Base-by-base conservation (phyloP, 164 flowering plant species). In the Vitis labrusca region DNA sequence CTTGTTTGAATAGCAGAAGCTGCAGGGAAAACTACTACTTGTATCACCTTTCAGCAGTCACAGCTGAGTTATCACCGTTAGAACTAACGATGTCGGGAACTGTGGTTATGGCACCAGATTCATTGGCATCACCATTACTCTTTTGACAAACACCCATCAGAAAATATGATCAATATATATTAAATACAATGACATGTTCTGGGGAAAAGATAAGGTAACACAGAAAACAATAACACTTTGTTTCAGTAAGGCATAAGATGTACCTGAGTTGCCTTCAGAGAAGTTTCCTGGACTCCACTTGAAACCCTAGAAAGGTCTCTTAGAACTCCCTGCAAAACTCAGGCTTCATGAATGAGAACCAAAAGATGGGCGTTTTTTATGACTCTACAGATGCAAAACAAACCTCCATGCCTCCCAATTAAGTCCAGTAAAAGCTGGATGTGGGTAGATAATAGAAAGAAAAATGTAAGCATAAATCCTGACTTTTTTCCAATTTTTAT, bases 261-360 rank as follows among this genome's bases (percentile, higher is more conserved):
- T 64, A 81, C 85, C 81, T 77, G 79, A 27, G 74, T 74, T 11
- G 66, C 17, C 69, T 75, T 77, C 16, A 52, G 52, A 54, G 77
- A 64, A 50, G 66, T 62, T 10, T 79, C 81, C 65, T 74, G 77
- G 32, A 51, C 11, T 37, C 9, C 19, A 23, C 51, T 52, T 58
- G 83, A 17, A 69, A 73, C 81, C 70, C 78, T 85, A 10, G 83
- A 19, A 53, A 83, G 80, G 60, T 81, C 86, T 68, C 85, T 77
- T 56, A 85, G 44, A 32, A 78, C 56, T 59, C 88, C 88, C 88
- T 85, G 78, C 75, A 70, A 68, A 66, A 61, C 8, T 17, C 49
- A 50, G 48, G 3, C 50, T 19, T 69, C 3, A 12, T 23, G 23
- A 2, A 49, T 65, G 58, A 64, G 56, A 68, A 53, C 14, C 44